Conservation (phyloP, 2,329 filamentous ascomycete genomes). For the Fusarium sp. region DNA sequence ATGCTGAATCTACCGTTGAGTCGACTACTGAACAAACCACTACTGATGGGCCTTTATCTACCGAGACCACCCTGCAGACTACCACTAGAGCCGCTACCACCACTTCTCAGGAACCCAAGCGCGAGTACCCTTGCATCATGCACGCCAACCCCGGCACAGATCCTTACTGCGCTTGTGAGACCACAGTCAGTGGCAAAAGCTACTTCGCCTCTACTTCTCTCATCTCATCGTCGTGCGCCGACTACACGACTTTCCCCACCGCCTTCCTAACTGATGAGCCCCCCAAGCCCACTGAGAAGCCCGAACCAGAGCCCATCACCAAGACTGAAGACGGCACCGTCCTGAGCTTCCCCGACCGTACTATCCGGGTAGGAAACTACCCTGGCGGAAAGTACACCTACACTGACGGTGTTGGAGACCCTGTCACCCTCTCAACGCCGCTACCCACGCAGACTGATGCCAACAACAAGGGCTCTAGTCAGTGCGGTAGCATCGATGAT, state of each 20-base stretch:
- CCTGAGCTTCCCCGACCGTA: slow-evolving; percentile 19
- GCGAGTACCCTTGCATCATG: slow-evolving; percentile 14
- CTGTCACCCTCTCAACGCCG: slow-evolving; percentile 1
- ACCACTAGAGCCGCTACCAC: slow-evolving; percentile 1
- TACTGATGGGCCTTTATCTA: neutral
- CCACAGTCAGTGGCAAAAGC: slow-evolving; percentile 6
- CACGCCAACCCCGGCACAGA: slow-evolving; percentile 1
- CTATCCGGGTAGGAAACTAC: slow-evolving; percentile 5
- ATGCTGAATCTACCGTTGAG: neutral
- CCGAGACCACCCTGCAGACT: neutral
- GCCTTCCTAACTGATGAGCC: neutral
- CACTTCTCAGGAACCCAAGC: neutral
- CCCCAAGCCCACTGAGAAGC: neutral
- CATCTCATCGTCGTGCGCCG: slow-evolving; percentile 11
- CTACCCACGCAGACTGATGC: slow-evolving; percentile 18
- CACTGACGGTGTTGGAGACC: slow-evolving; percentile 16
- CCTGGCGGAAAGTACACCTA: slow-evolving; percentile 15
- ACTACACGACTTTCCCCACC: slow-evolving; percentile 27
- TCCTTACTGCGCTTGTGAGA: slow-evolving; percentile 10
- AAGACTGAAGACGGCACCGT: slow-evolving; percentile 23
- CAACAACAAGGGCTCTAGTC: slow-evolving; percentile 35
- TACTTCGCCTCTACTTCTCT: slow-evolving; percentile 7
- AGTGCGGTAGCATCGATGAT: slow-evolving; percentile 34
- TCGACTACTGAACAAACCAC: neutral
- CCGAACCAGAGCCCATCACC: slow-evolving; percentile 1